These are phyloP conservation scores for Xylaria sp. DNA, from an alignment of 2,329 filamentous ascomycete genomes.

Conservation along the genomic window DNA sequence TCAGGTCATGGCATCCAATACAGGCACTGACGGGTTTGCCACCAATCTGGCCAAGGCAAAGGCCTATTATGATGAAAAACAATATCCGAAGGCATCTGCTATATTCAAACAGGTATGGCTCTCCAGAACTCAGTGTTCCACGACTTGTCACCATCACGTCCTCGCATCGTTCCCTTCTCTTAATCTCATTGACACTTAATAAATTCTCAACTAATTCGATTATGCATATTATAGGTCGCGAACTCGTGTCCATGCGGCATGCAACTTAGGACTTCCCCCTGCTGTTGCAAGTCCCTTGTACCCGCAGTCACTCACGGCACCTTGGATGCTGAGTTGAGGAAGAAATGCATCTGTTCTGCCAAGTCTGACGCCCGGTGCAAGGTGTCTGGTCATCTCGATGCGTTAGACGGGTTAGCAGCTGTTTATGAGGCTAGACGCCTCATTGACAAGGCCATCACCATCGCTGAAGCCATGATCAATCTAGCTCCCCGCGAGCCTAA, in stretches of 20 bases:
- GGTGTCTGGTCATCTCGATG: conserved; percentile 32
- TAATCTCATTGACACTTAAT: background rate
- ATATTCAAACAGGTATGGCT: conserved; percentile 23
- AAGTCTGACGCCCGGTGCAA: conserved; percentile 34
- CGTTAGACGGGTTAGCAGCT: conserved; percentile 37
- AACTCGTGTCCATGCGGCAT: conserved; percentile 33
- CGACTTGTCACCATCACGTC: too few species aligned
- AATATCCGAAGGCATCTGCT: conserved; percentile 16
- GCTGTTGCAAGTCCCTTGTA: conserved; percentile 32
- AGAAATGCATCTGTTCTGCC: conserved; percentile 35
- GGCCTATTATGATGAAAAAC: conserved; percentile 13
- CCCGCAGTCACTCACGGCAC: conserved; percentile 26
- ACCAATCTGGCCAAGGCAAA: conserved; percentile 9
- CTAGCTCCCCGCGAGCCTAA: conserved; percentile 38
- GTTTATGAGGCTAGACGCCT: conserved; percentile 29
- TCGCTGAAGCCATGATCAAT: conserved; percentile 37
- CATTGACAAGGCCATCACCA: conserved; percentile 24
- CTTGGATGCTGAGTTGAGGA: conserved; percentile 32
- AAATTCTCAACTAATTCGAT: background rate
- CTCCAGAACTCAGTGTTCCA: background rate
- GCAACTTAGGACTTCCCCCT: conserved; percentile 20
- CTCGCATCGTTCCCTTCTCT: background rate
- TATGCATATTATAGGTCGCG: conserved; percentile 26
- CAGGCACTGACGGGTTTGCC: background rate
- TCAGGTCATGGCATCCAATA: conserved; percentile 13